Evolutionary conservation across 306 rosid genomes (phyloP).

Genomic region (Argentina anserina): DNA sequence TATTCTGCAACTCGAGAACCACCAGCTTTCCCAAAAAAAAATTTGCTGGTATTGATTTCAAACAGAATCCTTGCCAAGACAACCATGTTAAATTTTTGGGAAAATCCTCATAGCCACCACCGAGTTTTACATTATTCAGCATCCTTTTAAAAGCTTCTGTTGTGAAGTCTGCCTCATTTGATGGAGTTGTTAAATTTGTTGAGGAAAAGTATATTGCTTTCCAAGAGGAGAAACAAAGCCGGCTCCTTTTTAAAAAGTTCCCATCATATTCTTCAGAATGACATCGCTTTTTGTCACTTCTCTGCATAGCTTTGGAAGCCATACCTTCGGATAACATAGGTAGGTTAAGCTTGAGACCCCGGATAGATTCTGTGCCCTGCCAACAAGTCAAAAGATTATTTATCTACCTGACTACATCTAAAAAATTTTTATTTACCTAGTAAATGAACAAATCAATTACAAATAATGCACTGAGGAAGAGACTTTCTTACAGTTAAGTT

Average conservation of each 20-base stretch:
- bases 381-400: not conserved
- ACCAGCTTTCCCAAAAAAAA: slow-evolving; percentile 13
- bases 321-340: not conserved
- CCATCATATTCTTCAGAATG: not conserved
- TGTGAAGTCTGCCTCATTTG: not conserved
- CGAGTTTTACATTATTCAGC: not conserved
- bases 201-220: not conserved
- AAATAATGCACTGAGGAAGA: too few species aligned
- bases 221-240: not conserved
- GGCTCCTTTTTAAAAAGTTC: not conserved
- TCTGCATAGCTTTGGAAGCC: not conserved
- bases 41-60: not conserved
- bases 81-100: not conserved
- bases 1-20: slow-evolving; percentile 9
- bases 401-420: too few species aligned
- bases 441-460: too few species aligned
- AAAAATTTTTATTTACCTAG: too few species aligned
- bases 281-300: not conserved
- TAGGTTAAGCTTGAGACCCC: not conserved
- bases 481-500: not conserved
- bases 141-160: not conserved
- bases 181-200: not conserved
- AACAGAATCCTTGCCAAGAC: not conserved
- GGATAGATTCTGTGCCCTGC: not conserved
- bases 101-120: not conserved